These are phyloP conservation scores for Lentinus tigrinus DNA, from an alignment of 768 basidiomycete genomes.

Conservation along the genomic window DNA sequence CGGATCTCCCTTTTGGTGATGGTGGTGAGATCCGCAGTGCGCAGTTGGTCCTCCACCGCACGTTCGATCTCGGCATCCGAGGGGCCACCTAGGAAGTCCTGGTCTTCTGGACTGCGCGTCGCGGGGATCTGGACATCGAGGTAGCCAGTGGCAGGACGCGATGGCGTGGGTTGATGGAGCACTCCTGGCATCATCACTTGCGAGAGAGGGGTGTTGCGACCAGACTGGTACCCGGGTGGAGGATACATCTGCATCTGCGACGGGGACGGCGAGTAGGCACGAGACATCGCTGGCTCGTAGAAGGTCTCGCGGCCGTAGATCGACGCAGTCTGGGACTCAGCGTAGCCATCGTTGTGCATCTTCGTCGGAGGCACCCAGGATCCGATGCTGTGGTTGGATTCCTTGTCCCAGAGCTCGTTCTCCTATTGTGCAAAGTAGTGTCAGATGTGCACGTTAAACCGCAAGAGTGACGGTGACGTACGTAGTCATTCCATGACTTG, in stretches of 20 bases:
- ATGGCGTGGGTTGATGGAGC: conserved; percentile 62
- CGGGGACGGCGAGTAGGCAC: conserved; percentile 69
- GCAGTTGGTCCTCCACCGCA: conserved; percentile 71
- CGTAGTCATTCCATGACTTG: conserved; percentile 96
- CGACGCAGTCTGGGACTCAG: conserved; percentile 76
- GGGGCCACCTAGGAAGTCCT: conserved; percentile 51
- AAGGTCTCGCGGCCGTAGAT: conserved; percentile 86
- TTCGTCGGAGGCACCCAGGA: conserved; percentile 86
- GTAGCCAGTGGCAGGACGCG: conserved; percentile 74
- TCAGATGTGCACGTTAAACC: not conserved
- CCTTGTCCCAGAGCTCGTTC: conserved; percentile 97
- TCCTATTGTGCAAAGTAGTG: conserved; percentile 44
- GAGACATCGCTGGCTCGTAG: conserved; percentile 65
- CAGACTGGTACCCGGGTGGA: conserved; percentile 74
- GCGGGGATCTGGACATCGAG: conserved; percentile 67
- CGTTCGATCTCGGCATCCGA: conserved; percentile 72
- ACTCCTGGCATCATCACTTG: conserved; percentile 24
- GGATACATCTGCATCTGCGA: conserved; percentile 58
- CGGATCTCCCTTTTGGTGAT: conserved; percentile 93
- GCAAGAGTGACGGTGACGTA: conserved; percentile 41
- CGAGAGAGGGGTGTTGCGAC: conserved; percentile 59
- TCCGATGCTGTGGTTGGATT: conserved; percentile 92
- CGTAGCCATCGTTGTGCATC: conserved; percentile 68
- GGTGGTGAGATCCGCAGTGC: conserved; percentile 79
- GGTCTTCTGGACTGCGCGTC: conserved; percentile 51